Base-by-base conservation (phyloP, 805 yeast genomes). In the Candida mattraensis region DNA sequence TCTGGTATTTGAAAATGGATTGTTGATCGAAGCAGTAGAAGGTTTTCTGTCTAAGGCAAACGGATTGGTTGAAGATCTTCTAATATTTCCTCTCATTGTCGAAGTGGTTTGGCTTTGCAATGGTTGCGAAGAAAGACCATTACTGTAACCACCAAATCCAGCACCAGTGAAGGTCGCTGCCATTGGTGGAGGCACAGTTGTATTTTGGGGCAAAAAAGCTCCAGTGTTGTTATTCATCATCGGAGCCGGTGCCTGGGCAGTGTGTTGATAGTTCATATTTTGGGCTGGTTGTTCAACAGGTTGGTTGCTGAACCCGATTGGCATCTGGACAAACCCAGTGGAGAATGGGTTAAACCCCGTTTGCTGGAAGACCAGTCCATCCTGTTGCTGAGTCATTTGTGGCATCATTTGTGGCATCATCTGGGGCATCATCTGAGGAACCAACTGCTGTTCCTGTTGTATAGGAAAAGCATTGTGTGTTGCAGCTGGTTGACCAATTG, bases 81-180 rank as follows among this genome's bases (percentile, higher is more conserved):
- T 33, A 9, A 53, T 11, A 30, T 51, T 54, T 7, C 56, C 56
- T 14, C 46, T 38, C 11, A 47, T 33, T 3, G 47, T 37, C 10
- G 48, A 25, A 5, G 45, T 38, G 7, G 46, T 35, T 11, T 43
- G 49, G 19, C 45, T 53, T 36, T 53, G 68, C 20, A 37, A 29
- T 13, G 41, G 37, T 5, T 61, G 39, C 15, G 40, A 45, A 13
- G 39, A 48, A 7, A 56, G 52, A 11, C 34, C 33, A 11, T 48
- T 35, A 7, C 45, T 64, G 48, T 68, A 72, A 2, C 78, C 79
- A 9, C 83, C 83, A 56, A 78, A 77, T 0, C 83, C 84, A 22
- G 70, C 70, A 10, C 82, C 83, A 5, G 82, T 76, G 43, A 24
- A 40, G 7, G 35, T 35, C 10, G 48, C 39, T 18, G 45, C 47